Evolutionary conservation across 2,329 filamentous ascomycete genomes (phyloP), one percentile per base, ranked within the genome.

Genomic region (Ophiostoma quercus): DNA sequence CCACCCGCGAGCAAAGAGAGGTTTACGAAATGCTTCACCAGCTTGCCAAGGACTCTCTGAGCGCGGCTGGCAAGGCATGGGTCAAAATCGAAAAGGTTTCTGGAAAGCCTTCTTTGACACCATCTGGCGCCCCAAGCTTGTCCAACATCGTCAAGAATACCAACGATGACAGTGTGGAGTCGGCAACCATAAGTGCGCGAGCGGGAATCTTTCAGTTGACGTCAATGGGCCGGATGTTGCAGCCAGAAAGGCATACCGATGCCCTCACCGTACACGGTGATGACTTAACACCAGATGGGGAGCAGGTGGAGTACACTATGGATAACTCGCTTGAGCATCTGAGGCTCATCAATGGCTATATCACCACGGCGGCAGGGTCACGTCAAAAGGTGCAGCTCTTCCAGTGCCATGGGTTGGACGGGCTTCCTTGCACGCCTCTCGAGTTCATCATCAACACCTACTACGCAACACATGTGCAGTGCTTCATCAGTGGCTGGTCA

Each of bases 391-490:
- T 73, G 43, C 72, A 72, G 70, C 68, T 73, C 47, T 71, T 72
- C 25, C 68, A 69, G 70, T 72, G 69, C 69, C 71, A 73, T 47
- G 8, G 14, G 2, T 25, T 1, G 1, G 29, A 19, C 8, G 5
- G 43, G 43, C 43, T 47, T 16, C 29, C 6, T 0, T 34, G 25
- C 16, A 71, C 71, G 29, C 72, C 72, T n/a, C 68, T 73, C n/a
- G 62, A 69, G 67, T 73, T 70, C 69, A 32, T 73, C 4, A 8
- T 72, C 63, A 22, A 66, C 47, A 62, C 69, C 2, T 72, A 69
- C 65, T 73, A 72, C 22, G 71, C 69, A 7, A 54, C 72, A 11
- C 72, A 73, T 29, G 72, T 73, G 19, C 71, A 73, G 62, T 73
- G 72, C 43, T 73, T 73, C 29, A 34, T 73, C 47, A 54, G 67